These are phyloP conservation scores for Flaveria floridana DNA, from an alignment of 140 eudicot species.

Conservation along the genomic window DNA sequence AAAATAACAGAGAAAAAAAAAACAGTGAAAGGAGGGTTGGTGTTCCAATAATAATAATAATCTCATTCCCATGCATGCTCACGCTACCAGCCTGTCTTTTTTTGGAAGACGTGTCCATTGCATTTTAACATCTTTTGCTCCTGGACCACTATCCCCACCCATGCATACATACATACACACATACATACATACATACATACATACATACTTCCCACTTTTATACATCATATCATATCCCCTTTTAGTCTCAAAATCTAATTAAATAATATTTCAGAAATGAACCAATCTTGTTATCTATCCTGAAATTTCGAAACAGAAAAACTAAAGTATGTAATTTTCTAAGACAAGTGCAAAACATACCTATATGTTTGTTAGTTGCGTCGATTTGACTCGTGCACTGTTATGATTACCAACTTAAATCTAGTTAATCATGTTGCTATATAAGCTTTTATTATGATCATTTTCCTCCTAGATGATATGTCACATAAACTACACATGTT, in stretches of 20 bases:
- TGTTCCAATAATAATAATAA: conserved; percentile 3
- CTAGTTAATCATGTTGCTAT: background rate
- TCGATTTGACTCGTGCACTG: too few species aligned
- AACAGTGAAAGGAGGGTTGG: conserved; percentile 2
- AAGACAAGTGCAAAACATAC: too few species aligned
- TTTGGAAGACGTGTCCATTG: conserved; percentile 41
- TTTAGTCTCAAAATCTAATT: background rate
- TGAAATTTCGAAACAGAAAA: too few species aligned
- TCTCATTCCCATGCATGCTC: conserved; percentile 40
- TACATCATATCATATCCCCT: conserved; percentile 7
- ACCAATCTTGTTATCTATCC: too few species aligned
- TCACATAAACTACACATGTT: background rate
- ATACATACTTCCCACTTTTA: background rate
- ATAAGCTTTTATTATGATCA: background rate
- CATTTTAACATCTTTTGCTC: conserved; percentile 32
- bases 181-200: background rate
- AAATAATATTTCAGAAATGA: too few species aligned
- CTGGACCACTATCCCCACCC: conserved; percentile 34
- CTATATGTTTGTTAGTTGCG: too few species aligned
- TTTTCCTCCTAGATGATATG: background rate
- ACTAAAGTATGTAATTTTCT: too few species aligned
- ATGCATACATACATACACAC: too few species aligned
- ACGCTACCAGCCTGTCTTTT: conserved; percentile 38
- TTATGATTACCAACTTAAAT: background rate
- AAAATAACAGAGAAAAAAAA: background rate